Evolutionary conservation across 768 basidiomycete species (phyloP).

Genomic region (Tephrocybe rancida): DNA sequence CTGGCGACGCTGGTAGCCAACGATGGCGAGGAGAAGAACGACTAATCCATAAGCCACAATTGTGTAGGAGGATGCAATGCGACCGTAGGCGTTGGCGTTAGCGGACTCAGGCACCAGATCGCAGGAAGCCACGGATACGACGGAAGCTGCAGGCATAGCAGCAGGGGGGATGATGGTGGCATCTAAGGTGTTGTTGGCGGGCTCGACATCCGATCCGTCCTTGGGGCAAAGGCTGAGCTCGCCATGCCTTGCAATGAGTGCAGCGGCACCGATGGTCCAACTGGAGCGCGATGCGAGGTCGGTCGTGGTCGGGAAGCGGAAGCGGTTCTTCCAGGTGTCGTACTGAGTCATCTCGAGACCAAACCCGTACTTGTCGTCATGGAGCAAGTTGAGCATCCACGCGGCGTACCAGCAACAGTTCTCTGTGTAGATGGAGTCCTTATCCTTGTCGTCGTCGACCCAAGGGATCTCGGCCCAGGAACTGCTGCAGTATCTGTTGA

Average conservation of each 20-base stretch:
- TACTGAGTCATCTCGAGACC: conserved; percentile 18
- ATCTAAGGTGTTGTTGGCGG: not conserved
- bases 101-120: no score
- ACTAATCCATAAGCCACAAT: not conserved
- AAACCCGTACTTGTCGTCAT: conserved; percentile 18
- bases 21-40: conserved; percentile 1
- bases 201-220: not conserved
- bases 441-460: not conserved
- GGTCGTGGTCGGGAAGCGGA: conserved; percentile 13
- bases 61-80: not conserved
- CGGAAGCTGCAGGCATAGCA: not conserved
- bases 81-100: not conserved
- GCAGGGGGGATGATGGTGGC: not conserved
- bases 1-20: conserved; percentile 8
- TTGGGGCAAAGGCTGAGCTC: conserved; percentile 9
- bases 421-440: not conserved
- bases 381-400: conserved; percentile 13
- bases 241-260: conserved; percentile 13
- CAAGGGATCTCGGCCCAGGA: conserved; percentile 5
- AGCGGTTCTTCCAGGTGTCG: conserved; percentile 12
- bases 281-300: conserved; percentile 15
- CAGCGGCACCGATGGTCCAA: conserved; percentile 15
- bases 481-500: conserved; percentile 7
- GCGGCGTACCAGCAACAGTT: conserved; percentile 8
- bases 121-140: not conserved